Evolutionary conservation across 352 stramenopile species (phyloP), one percentile per base, ranked within the genome.

Genomic region (Globisporangium viniferum): DNA sequence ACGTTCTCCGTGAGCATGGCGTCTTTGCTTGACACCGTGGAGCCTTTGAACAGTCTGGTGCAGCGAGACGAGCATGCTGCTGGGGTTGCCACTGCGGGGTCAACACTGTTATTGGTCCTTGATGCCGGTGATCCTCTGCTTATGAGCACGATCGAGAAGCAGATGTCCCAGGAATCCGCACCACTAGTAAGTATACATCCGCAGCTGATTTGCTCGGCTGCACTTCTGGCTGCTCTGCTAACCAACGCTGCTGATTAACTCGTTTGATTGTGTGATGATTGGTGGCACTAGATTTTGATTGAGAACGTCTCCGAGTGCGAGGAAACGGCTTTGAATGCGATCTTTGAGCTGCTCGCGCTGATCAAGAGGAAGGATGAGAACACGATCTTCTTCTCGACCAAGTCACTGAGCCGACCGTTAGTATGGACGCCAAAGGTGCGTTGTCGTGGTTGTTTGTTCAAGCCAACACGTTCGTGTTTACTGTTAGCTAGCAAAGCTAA

Each of bases 351-450:
- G 8, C 71, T 82, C 2, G 20, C 64, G 14, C 59, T 87, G 20
- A 64, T 84, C 18, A 78, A 77, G 49, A 72, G 75, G 36, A 83
- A 80, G 53, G 75, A 71, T 20, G 74, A 73, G 20, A 76, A 78
- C 64, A 75, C 61, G 2, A 72, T 86, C 2, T 78, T 83, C 44
- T 88, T 88, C 41, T 66, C 78, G 1, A 76, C 75, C 3, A 75
- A 65, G 64, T 74, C 78, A 14, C 67, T 90, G 2, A 58, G 63
- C 0, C 75, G 70, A 20, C 73, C 76, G 51, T 51, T 69, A 0
- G 39, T n/a, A 9, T 90, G 81, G 81, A 81, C 67, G 18, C 76
- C 79, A 41, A 88, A 81, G 74, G 78, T 90, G 36, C 20, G 66
- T 66, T 7, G n/a, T 27, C 35, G 2, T 29, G 1, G n/a, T 44